Percentiles rank a stretch among this genome's conserved stretches.
These are phyloP conservation scores for Xerocomellus intermedius DNA, from an alignment of 768 basidiomycete species.

Conservation along the genomic window DNA sequence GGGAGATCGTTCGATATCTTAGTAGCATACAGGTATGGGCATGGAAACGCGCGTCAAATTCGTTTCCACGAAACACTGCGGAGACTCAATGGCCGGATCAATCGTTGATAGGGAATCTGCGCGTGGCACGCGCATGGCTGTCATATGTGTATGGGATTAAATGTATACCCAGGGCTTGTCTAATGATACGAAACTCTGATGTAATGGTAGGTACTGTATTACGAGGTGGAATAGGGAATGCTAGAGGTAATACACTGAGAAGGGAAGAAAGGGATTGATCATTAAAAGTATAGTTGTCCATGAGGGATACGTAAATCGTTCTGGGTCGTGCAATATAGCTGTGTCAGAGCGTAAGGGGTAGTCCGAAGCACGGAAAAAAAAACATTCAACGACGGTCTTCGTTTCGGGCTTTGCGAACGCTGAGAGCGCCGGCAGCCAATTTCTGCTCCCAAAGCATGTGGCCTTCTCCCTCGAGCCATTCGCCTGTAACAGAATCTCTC, in stretches of 20 bases:
- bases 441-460: conserved; percentile 62
- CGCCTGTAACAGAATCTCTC: conserved; percentile 57
- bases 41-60: conserved; percentile 23
- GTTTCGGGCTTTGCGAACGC: conserved; percentile 34
- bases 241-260: conserved; percentile 19
- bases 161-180: conserved; percentile 16
- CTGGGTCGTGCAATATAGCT: conserved; percentile 11
- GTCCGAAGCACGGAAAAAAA: neutral
- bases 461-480: conserved; percentile 70
- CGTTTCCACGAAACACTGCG: conserved; percentile 7
- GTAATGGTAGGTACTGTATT: conserved; percentile 23
- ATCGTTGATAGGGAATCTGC: conserved; percentile 10
- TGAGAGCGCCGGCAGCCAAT: conserved; percentile 38
- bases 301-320: conserved; percentile 28
- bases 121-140: conserved; percentile 7
- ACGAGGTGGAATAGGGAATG: conserved; percentile 22
- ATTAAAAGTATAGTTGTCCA: conserved; percentile 22
- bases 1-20: conserved; percentile 10
- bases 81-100: conserved; percentile 19
- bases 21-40: neutral
- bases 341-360: conserved; percentile 10
- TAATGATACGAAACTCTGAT: conserved; percentile 14
- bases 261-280: conserved; percentile 2
- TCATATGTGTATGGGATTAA: conserved; percentile 10
- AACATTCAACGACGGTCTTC: conserved; percentile 37